phyloP scores from a whole-genome alignment of 768 basidiomycete species.

The Mrakia hoshinonis region DNA sequence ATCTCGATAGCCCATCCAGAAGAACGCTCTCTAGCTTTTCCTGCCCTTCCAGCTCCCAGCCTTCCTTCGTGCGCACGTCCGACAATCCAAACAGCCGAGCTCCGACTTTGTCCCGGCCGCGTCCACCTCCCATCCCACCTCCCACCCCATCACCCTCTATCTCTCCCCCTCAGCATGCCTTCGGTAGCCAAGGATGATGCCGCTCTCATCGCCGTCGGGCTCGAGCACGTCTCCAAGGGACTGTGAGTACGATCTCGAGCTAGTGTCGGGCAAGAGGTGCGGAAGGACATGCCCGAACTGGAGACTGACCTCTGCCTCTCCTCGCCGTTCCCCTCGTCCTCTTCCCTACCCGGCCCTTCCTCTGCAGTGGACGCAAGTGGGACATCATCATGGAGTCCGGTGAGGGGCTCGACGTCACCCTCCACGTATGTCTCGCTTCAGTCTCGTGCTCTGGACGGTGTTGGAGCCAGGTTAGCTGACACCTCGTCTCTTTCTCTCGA shows the following conservation, averaged over 20 bases:
- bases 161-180: constrained; percentile 14
- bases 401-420: constrained; percentile 27
- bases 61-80: too few species aligned
- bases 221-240: constrained; percentile 12
- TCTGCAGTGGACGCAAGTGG: constrained; percentile 27
- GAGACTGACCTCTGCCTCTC: background rate
- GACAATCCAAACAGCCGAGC: too few species aligned
- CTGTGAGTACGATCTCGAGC: background rate
- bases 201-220: constrained; percentile 19
- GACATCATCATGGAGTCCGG: constrained; percentile 29
- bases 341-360: background rate
- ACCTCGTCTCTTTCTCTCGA: background rate
- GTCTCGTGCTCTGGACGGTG: background rate
- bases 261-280: background rate
- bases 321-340: background rate
- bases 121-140: background rate
- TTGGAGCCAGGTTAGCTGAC: background rate
- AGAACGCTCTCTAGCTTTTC: too few species aligned
- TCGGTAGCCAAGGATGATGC: constrained; percentile 19
- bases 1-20: too few species aligned
- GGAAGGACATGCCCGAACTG: background rate
- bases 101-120: background rate
- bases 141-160: background rate
- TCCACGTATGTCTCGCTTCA: background rate
- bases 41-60: too few species aligned